Base-by-base conservation (phyloP, 176 grass and related monocot genomes). In the Aegilops longissima region DNA sequence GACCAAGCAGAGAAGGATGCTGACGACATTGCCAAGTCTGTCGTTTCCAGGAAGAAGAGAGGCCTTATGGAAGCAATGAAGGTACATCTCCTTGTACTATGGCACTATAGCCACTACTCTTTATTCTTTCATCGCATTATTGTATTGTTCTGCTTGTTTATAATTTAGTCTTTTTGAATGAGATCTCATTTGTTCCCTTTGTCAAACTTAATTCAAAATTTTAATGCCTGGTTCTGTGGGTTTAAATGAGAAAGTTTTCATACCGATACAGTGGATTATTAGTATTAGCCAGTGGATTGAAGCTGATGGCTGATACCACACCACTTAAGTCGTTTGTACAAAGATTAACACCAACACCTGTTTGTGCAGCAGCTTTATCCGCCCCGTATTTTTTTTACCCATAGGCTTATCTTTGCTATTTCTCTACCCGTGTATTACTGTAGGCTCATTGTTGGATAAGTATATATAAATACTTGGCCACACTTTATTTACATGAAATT, bases 61-160 rank as follows among this genome's bases (percentile, higher is more conserved):
- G 94, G 90, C 77, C 90, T 99, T 58, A 87, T 88, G 40, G 39
- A 90, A 77, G 97, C 97, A 74, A 99, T 99, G 17, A 36, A 94
- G 97, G 94, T 99, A 88, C 7, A 62, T 45, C 70, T 39, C 4
- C 45, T 83, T 85, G 12, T 13, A 44, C 79, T 66, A 56, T 64
- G 24, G 17, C 21, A 56, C 21, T 31, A 61, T 25, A 11, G 21
- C 72, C 39, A 63, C 42, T 17, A 30, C 39, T 42, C 25, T 25
- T 25, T 25, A 25, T 25, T 25, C 25, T 25, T 25, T 25, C 25
- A 25, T 25, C 25, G 25, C 25, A 25, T 25, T 25, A 33, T 33
- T 21, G 20, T 31, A 27, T 20, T 79, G 77, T 14, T 71, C 6
- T 51, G 12, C 72, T 76, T 16, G 47, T 51, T 76, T 44, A 54